A percentile compares a stretch with the other conserved stretches of the same genome.
Conservation (phyloP, 1,284 basidiomycete species). For the Ustilago bromivora region DNA sequence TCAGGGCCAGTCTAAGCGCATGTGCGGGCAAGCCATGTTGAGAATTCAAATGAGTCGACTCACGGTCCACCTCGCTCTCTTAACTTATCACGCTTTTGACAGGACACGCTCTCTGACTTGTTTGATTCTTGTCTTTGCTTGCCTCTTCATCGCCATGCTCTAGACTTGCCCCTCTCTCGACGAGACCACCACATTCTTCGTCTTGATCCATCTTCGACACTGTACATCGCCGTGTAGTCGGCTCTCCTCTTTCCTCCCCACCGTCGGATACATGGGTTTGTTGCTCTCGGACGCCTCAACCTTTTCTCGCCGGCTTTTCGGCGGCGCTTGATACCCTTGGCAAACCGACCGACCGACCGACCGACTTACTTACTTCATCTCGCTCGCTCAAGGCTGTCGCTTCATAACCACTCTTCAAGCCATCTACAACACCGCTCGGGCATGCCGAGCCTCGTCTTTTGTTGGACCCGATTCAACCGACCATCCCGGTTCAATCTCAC, state of each 20-base stretch:
- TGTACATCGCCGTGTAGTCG: constrained; percentile 4
- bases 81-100: background rate
- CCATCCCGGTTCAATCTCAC: background rate
- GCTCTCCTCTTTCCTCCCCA: constrained; percentile 9
- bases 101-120: background rate
- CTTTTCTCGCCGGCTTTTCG: constrained; percentile 13
- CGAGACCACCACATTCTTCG: background rate
- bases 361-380: constrained; percentile 9
- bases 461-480: background rate
- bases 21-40: background rate
- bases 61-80: background rate
- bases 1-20: background rate
- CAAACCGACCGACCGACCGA: background rate
- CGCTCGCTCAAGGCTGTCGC: constrained; percentile 18
- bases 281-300: constrained; percentile 1
- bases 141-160: background rate
- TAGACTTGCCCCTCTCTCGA: too few species aligned
- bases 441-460: constrained; percentile 10
- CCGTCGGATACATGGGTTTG: constrained; percentile 14
- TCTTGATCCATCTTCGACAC: background rate
- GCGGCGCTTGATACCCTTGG: constrained; percentile 8
- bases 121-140: too few species aligned
- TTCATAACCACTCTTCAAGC: constrained; percentile 7
- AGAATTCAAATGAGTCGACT: background rate
- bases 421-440: background rate